phyloP scores from a whole-genome alignment of 2,329 filamentous ascomycete genomes.

The Ceratocystis variospora region DNA sequence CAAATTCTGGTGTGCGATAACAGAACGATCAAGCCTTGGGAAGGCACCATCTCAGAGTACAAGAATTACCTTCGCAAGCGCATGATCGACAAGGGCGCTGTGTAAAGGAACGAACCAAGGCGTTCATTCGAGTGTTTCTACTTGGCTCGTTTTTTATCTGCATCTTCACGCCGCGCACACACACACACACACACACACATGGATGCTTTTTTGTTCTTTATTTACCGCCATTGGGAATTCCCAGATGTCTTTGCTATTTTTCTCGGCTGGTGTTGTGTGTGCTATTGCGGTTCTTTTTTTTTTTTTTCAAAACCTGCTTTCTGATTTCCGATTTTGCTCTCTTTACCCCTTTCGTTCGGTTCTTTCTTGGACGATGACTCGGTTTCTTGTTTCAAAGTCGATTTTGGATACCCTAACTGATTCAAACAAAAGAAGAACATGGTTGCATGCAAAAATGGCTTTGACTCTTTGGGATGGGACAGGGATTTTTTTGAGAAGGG shows the following conservation, averaged over 20 bases:
- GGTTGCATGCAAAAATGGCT: neutral
- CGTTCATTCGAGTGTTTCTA: neutral
- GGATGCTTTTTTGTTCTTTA: too few species aligned
- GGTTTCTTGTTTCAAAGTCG: constrained; percentile 6
- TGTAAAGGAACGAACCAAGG: constrained; percentile 38
- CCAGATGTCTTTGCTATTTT: neutral
- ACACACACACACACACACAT: too few species aligned
- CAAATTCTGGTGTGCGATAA: constrained; percentile 99
- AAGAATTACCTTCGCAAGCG: constrained; percentile 99
- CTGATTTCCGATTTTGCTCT: neutral
- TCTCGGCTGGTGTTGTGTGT: neutral
- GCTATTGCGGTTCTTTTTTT: too few species aligned
- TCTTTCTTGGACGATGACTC: constrained; percentile 3
- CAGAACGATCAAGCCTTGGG: constrained; percentile 82
- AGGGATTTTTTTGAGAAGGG: too few species aligned
- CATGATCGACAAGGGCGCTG: constrained; percentile 80
- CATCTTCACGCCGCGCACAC: neutral
- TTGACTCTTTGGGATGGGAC: neutral
- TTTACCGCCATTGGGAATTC: too few species aligned
- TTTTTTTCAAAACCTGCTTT: too few species aligned
- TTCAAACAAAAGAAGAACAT: constrained; percentile 1
- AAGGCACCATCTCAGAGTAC: constrained; percentile 82
- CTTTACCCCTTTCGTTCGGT: neutral
- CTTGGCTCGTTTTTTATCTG: neutral
- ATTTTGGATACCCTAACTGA: constrained; percentile 7